Base-by-base conservation (phyloP, 2,329 filamentous ascomycete genomes). In the Sporothrix phasma region DNA sequence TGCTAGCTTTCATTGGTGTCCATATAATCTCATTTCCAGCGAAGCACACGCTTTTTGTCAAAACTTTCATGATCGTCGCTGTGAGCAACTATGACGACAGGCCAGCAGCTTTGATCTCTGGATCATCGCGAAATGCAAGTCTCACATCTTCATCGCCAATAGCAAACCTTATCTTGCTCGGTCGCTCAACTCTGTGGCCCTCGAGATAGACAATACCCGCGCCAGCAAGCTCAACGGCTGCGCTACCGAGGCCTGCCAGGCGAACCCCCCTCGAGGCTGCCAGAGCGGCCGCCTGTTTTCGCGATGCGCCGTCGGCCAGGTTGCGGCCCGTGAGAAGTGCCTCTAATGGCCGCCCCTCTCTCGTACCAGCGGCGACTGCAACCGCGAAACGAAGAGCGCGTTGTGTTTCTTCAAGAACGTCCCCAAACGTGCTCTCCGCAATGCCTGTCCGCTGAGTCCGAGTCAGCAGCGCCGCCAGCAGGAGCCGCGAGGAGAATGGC, bases 131-230 rank as follows among this genome's bases (percentile, higher is more conserved):
- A 69, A 97, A 86, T 34, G 93, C 94, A 73, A 91, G 83, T 72
- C 88, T 88, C 31, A 99, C 85, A 76, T 99, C 93, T 71, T 97
- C 93, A 66, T 96, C 90, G 13, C 90, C 89, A 69, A 97, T 87
- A 24, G 90, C 86, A 64, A 99, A 79, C 64, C 93, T 82, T 46
- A 99, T 84, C 74, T 95, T 92, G 64, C 91, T 93, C 24, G 90
- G 91, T 49, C 94, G 81, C 73, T 97, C 93, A 0, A 92, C 88
- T 68, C 86, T 86, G 66, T 87, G 84, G 3, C 84, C 84, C 74
- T 99, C 94, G 61, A 99, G 75, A 5, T 91, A 90, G 65, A 99
- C 81, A 61, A 99, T 84, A 0, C 94, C 94, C 0, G 92, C 90
- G 66, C 94, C 92, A 66, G 90, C 88, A 22, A 99, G 80, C 65